Evolutionary conservation across 2,329 filamentous ascomycete genomes (phyloP).

Genomic region (Epichloe typhina): DNA sequence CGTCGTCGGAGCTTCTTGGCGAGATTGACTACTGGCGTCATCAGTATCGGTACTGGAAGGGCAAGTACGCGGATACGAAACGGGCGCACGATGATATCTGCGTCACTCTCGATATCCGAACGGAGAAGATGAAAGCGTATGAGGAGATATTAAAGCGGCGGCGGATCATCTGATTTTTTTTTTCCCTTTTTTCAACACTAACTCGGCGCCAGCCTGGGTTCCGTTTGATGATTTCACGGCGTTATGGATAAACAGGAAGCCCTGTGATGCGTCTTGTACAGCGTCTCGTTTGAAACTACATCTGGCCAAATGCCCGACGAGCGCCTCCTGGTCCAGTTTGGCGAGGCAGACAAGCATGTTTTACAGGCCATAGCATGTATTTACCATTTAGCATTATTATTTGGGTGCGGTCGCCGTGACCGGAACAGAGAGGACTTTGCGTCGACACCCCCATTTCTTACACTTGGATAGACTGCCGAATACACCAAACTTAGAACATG

Average conservation of each 20-base stretch:
- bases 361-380: no score
- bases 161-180: slow-evolving; percentile 13
- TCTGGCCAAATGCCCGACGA: no score
- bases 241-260: no score
- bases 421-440: not conserved
- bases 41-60: slow-evolving; percentile 18
- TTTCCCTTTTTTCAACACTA: no score
- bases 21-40: slow-evolving; percentile 24
- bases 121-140: slow-evolving; percentile 20
- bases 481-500: not conserved
- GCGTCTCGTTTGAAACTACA: no score
- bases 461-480: not conserved
- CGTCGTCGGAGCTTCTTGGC: slow-evolving; percentile 19
- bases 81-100: slow-evolving; percentile 16
- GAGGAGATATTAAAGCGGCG: slow-evolving; percentile 22
- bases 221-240: no score
- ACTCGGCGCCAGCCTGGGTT: no score
- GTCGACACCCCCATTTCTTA: not conserved
- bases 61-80: slow-evolving; percentile 15
- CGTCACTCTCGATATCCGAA: slow-evolving; percentile 16
- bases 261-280: no score
- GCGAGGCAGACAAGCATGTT: no score
- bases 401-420: no score
- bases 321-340: no score
- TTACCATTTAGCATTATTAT: no score